These are phyloP conservation scores for Limnanthes douglasii DNA, from an alignment of 345 rosid species.

Conservation along the genomic window DNA sequence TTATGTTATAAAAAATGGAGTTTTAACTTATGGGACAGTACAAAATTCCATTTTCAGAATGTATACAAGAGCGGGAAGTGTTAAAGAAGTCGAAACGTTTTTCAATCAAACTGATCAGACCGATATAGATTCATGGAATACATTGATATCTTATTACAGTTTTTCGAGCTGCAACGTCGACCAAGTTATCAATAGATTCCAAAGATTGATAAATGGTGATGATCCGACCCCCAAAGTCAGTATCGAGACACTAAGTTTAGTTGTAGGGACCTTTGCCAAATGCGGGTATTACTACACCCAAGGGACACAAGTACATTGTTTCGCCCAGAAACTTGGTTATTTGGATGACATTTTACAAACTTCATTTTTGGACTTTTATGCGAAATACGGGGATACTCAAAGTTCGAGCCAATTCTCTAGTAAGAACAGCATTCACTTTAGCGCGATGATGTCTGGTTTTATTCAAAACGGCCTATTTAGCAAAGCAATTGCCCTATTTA, in stretches of 20 bases:
- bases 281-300: conserved; percentile 6
- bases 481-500: conserved; percentile 17
- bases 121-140: conserved; percentile 23
- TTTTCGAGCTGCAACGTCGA: conserved; percentile 8
- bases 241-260: conserved; percentile 13
- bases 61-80: conserved; percentile 6
- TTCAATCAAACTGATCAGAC: conserved; percentile 8
- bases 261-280: conserved; percentile 12
- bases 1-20: conserved; percentile 15
- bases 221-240: conserved; percentile 1
- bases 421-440: conserved; percentile 15
- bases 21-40: conserved; percentile 11
- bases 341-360: conserved; percentile 16
- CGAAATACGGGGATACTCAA: conserved; percentile 15
- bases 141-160: conserved; percentile 14
- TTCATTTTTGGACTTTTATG: conserved; percentile 26
- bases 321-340: conserved; percentile 14
- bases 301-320: conserved; percentile 17
- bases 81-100: conserved; percentile 12
- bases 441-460: conserved; percentile 20
- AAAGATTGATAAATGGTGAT: conserved; percentile 11
- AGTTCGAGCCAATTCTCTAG: conserved; percentile 2
- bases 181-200: conserved; percentile 3
- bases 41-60: conserved; percentile 19
- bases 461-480: conserved; percentile 11